A percentile compares a stretch with the other conserved stretches of the same genome.
These are phyloP conservation scores for Penicillium paxilli DNA, from an alignment of 495 filamentous ascomycete species.

Conservation along the genomic window DNA sequence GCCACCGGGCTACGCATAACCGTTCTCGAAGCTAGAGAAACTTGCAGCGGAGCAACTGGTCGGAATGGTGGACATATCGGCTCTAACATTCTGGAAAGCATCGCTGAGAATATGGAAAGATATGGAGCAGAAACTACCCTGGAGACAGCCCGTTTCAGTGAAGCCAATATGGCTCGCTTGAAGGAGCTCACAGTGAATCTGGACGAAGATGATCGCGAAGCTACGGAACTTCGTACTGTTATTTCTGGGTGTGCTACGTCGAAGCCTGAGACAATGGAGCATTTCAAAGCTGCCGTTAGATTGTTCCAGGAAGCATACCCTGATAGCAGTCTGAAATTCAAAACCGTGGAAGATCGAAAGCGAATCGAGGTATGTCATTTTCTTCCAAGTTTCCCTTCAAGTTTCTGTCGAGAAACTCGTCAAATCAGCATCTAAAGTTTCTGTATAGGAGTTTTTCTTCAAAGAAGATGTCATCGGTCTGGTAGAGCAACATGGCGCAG, in stretches of 20 bases:
- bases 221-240: not conserved
- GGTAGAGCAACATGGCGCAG: not conserved
- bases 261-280: not conserved
- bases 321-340: not conserved
- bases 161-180: not conserved
- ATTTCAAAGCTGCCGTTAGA: not conserved
- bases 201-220: not conserved
- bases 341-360: not conserved
- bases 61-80: slow-evolving; percentile 1
- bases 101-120: not conserved
- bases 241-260: not conserved
- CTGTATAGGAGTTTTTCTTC: not conserved
- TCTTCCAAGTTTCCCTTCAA: too few relatives aligned
- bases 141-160: not conserved
- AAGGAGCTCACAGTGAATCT: not conserved
- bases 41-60: slow-evolving; percentile 2
- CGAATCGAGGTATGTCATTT: not conserved
- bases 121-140: not conserved
- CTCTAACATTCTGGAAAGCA: not conserved
- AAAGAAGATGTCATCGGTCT: not conserved
- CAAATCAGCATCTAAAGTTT: not conserved
- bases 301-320: not conserved
- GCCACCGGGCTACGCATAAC: not conserved
- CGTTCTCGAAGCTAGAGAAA: not conserved
- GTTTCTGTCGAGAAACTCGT: not conserved